Base-by-base conservation (phyloP, 805 yeast species). In the Saccharomycopsis selenospora region DNA sequence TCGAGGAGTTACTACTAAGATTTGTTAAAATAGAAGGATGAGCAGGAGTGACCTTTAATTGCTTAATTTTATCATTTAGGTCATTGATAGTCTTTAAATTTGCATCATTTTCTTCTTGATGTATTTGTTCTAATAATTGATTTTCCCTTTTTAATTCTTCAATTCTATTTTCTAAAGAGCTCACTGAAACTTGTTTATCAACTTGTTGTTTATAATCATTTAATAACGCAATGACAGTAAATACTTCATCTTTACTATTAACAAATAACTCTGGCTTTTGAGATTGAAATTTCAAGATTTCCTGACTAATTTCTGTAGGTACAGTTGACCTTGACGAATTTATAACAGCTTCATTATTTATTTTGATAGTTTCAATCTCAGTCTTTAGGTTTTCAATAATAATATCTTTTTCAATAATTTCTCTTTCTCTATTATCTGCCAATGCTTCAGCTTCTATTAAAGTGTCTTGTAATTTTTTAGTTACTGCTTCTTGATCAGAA, bases 401-500 rank as follows among this genome's bases (percentile, higher is more conserved):
- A n/a, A n/a, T n/a, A n/a, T 48, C 18, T 17, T 49, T 50, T 3
- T 23, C 14, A 3, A 11, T 40, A 13, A 48, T 27, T 42, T 18
- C 29, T 46, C 50, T 22, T 47, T 50, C 26, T 53, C 42, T 3
- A 41, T 42, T 14, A 50, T 43, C 29, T 46, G 17, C 18, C 18
- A 7, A 14, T 14, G 10, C 18, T 33, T 33, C 38, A 25, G 57
- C n/a, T n/a, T n/a, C n/a, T n/a, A 36, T 36, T 20, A 6, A 5
- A 18, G 11, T 3, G 40, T 26, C 20, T 41, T 24, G n/a, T 6
- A 3, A 23, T 45, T 13, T n/a, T n/a, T n/a, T n/a, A n/a, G n/a
- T n/a, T n/a, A n/a, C n/a, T n/a, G n/a, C n/a, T n/a, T n/a, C n/a
- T n/a, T n/a, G n/a, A n/a, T n/a, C n/a, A n/a, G n/a, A n/a, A n/a